Evolutionary conservation across 179 eudicot genomes (phyloP), one percentile per base, ranked within the genome.

Genomic region (Patellifolia procumbens): DNA sequence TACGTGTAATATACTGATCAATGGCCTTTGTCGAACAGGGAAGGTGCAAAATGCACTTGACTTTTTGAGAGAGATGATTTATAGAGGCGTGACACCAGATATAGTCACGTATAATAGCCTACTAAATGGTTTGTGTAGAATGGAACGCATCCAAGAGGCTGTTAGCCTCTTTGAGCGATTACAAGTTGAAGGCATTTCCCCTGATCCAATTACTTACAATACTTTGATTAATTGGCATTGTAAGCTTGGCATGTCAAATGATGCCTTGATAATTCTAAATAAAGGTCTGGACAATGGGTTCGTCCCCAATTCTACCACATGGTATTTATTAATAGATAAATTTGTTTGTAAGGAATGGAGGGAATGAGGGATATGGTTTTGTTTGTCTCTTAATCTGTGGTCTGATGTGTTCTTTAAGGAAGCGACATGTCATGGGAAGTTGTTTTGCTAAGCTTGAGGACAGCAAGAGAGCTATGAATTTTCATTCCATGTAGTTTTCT

Each of bases 201-300:
- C 98, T 22, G 94, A 93, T 86, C 81, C 85, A 71, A 73, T 93
- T 59, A 91, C 98, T 76, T 96, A 96, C 83, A 93, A 89, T 76
- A 91, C 89, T 75, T 84, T 96, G 80, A 88, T 93, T 65, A 79
- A 67, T 59, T 91, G 88, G 78, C 86, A 86, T 60, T 93, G 96
- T 81, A 93, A 81, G 82, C 76, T 59, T 34, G 79, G 84, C 81
- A 79, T 86, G 89, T 74, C 81, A 73, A 86, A 86, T 79, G 90
- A 90, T 70, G 99, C 96, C 17, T 81, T 80, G 85, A 77, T 73
- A 61, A 81, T 96, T 70, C 76, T 96, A n/a, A 76, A 70, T 84
- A 85, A 82, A 89, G 97, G 91, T 45, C 78, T 95, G 60, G 83
- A 81, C 22, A 85, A 81, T 74, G 98, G 99, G 48, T 85, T 95